phyloP scores from a whole-genome alignment of 495 filamentous ascomycete species.

The Glonium stellatum region DNA sequence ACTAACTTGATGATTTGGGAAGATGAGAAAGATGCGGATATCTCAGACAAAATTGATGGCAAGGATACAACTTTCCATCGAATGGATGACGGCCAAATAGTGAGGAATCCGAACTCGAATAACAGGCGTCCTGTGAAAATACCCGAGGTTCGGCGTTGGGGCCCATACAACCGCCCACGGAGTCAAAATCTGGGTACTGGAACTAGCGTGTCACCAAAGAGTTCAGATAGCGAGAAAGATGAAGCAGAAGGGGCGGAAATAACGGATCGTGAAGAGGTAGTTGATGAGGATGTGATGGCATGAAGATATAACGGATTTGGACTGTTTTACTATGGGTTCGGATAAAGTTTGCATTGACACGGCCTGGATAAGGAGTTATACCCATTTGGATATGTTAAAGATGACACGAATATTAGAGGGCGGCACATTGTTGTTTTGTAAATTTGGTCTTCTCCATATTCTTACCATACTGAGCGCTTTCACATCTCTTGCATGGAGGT shows the following conservation, averaged over 20 bases:
- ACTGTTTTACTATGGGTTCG: background rate
- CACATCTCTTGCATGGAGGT: no score
- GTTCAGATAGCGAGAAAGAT: conserved; percentile 1
- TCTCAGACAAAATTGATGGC: conserved; percentile 27
- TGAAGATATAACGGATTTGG: background rate
- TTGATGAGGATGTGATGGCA: conserved; percentile 21
- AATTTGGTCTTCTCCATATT: no score
- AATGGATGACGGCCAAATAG: conserved; percentile 26
- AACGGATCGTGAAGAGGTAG: background rate
- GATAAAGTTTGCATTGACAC: background rate
- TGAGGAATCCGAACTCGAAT: conserved; percentile 21
- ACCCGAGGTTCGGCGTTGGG: conserved; percentile 17
- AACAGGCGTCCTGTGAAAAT: conserved; percentile 10
- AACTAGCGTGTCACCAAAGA: conserved; percentile 11
- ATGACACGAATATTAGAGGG: no score
- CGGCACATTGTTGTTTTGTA: no score
- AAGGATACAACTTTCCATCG: conserved; percentile 25
- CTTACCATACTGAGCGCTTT: no score
- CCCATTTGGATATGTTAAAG: no score
- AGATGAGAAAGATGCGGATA: conserved; percentile 28
- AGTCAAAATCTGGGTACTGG: background rate
- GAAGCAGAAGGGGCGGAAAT: background rate
- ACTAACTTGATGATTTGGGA: conserved; percentile 32
- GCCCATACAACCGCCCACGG: conserved; percentile 14
- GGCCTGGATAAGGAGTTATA: background rate